Base-by-base conservation (phyloP, 2,329 filamentous ascomycete species). In the Trichoderma sp. region DNA sequence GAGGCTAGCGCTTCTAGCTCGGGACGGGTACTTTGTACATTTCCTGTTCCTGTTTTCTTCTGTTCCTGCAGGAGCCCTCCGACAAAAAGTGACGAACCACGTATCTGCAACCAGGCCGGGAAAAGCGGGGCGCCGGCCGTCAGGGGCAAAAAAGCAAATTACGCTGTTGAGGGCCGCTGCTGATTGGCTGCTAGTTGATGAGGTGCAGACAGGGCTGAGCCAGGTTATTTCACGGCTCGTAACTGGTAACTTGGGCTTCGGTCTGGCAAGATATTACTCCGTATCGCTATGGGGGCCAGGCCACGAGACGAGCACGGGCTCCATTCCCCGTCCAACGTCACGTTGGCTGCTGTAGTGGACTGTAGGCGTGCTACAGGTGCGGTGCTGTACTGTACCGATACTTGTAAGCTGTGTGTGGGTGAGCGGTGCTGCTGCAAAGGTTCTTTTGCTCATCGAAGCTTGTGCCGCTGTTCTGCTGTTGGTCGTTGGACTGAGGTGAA, bases 121-220 rank as follows among this genome's bases (percentile, higher is more conserved):
- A 15, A 57, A 20, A 59, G 64, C 61, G 68, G 71, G 65, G 68
- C 53, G 20, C 32, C 20, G 36, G 36, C 50, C 43, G 30, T 34
- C 71, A 72, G 72, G 72, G 66, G 66, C 57, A 30, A 23, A 61
- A 68, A 58, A 64, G 72, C 63, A 74, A 74, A 75, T 73, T 75
- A 12, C 72, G 68, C 68, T 65, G 23, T 11, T 34, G 50, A 28
- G 20, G 23, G 50, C 36, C 26, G 23, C 17, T 34, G 11, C 57
- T 69, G 61, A 74, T 73, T 75, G 74, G 73, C 23, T 6, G 26
- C 30, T 65, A 58, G 23, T 11, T 11, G 20, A 57, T n/a, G 63
- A 26, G 50, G 34, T n/a, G 32, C 23, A 43, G 65, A 62, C 70
- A 73, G 64, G 70, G 70, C 67, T 69, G 67, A 68, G 50, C 64